Base-by-base conservation (phyloP, 176 grass and related monocot species). In the Tillandsia fasciculata region DNA sequence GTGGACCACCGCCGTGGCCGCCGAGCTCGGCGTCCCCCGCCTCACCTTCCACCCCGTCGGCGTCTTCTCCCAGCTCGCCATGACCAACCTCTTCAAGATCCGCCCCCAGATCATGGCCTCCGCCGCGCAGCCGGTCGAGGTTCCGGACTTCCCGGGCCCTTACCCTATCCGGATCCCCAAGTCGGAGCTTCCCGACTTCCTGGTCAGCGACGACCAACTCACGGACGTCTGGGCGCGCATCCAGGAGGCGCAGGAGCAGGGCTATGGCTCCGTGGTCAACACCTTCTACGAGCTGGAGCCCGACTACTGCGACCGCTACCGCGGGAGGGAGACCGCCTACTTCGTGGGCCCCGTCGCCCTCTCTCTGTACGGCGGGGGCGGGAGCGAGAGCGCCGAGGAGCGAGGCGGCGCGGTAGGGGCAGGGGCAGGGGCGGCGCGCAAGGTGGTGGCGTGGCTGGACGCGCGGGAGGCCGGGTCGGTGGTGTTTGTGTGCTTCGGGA, bases 401-500 rank as follows among this genome's bases (percentile, higher is more conserved):
- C 76, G 59, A 9, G 73, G 69, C 58, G 64, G 75, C 70, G 76
- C 5, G 81, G 20, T 20, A 20, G 83, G 15, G 76, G 78, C 54
- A 13, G 72, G 54, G 57, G 75, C 15, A 17, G 53, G 53, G 13
- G 15, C 15, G 6, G 3, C 2, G 9, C 12, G 12, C 26, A 14
- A 10, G 2, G 3, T 82, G 26, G 59, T 17, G 17, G 57, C 58
- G 22, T 91, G 92, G 92, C 66, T 96, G 0, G 84, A 90, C 26
- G 57, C 53, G 49, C 77, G 76, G 64, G 75, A 85, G 48, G 79
- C 52, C 23, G 64, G 65, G 17, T 96, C 92, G 3, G 83, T 87
- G 12, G 83, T 89, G 65, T 89, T 74, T 68, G 76, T 89, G 10
- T 89, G 92, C 86, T 96, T 96, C 73, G 92, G 92, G 6, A 96